Conservation (phyloP, 768 basidiomycete species). For the Kwoniella bestiolae region DNA sequence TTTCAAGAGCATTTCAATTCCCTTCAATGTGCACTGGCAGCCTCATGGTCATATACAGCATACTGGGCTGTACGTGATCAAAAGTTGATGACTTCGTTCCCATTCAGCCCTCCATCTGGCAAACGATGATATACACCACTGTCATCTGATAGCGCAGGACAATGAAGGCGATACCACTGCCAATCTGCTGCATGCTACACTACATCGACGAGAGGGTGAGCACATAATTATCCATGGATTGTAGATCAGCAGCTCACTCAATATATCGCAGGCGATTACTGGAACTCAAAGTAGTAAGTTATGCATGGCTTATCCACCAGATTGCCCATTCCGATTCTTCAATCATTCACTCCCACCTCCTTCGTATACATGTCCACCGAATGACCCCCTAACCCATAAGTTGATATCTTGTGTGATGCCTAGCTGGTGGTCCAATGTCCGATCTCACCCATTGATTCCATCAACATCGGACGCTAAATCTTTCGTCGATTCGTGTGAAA, state of each 20-base stretch:
- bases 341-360: neutral
- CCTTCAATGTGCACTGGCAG: no score
- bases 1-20: no score
- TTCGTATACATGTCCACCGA: neutral
- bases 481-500: constrained; percentile 53
- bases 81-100: neutral
- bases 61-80: no score
- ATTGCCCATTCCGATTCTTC: neutral
- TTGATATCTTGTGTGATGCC: no score
- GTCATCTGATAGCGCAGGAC: constrained; percentile 50
- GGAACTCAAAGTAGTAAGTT: constrained; percentile 56
- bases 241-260: neutral
- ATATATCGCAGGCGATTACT: constrained; percentile 45
- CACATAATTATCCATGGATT: neutral
- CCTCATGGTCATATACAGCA: no score
- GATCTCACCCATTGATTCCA: constrained; percentile 40
- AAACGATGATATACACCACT: constrained; percentile 53
- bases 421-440: constrained; percentile 51
- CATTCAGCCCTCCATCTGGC: constrained; percentile 49
- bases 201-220: constrained; percentile 54
- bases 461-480: constrained; percentile 35
- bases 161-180: constrained; percentile 54
- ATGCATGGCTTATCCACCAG: no score
- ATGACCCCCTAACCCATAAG: neutral
- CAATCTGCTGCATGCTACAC: constrained; percentile 51